Conservation (phyloP, 208 protist species). For the Crithidia acanthocephali region DNA sequence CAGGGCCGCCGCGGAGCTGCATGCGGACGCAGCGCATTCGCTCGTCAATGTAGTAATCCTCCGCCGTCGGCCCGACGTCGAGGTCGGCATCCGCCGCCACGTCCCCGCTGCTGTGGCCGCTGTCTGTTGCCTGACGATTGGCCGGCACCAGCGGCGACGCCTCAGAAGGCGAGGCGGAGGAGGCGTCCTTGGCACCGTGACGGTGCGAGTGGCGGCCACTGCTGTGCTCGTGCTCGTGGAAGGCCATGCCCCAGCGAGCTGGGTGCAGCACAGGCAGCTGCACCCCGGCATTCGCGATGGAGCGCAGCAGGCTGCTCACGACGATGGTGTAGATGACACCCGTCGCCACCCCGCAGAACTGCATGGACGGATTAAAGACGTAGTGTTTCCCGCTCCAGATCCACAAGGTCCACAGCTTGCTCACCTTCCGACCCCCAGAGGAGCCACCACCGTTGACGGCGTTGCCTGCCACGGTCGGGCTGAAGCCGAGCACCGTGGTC, state of each 20-base stretch:
- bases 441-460: neutral
- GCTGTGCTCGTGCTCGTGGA: slow-evolving; percentile 20
- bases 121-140: neutral
- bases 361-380: slow-evolving; percentile 13
- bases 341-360: slow-evolving; percentile 26
- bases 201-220: neutral
- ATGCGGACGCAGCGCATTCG: slow-evolving; percentile 21
- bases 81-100: neutral
- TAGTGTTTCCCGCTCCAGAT: slow-evolving; percentile 16
- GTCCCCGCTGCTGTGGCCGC: neutral
- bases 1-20: slow-evolving; percentile 33
- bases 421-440: neutral
- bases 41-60: slow-evolving; percentile 9
- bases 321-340: slow-evolving; percentile 34
- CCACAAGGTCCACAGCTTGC: neutral
- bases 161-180: neutral
- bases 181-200: neutral
- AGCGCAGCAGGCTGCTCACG: slow-evolving; percentile 40
- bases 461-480: neutral
- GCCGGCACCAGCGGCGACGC: neutral
- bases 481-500: slow-evolving; percentile 19
- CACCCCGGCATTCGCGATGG: slow-evolving; percentile 42
- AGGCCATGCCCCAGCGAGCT: slow-evolving; percentile 27
- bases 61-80: neutral
- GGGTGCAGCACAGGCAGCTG: slow-evolving; percentile 35